Evolutionary conservation across 306 rosid species (phyloP), one percentile per base, ranked within the genome.

Genomic region (Argentina anserina): DNA sequence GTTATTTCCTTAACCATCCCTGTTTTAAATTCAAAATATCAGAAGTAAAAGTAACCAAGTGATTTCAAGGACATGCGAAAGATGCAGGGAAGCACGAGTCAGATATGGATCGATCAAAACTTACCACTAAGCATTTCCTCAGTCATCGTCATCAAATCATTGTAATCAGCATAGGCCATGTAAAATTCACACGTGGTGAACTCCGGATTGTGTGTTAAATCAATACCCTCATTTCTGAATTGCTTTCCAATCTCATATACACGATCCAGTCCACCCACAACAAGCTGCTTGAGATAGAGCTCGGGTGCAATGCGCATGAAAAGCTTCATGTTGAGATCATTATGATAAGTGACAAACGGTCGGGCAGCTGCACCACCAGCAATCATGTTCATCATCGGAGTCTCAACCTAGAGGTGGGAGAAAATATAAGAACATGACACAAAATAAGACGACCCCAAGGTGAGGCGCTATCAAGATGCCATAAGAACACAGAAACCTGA

Each of bases 221-320:
- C 99, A 28, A 94, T 91, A 42, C 99, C 97, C 91, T 93, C 97
- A 21, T 94, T 91, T 81, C 99, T 94, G 75, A 94, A 91, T 67
- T 90, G 99, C 79, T 94, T 91, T 39, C 99, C 99, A 33, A 94
- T 94, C 90, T 94, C 99, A 91, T 94, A 94, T 59, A 94, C 98
- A 80, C 98, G 98, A 25, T 89, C 96, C 69, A 94, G 82, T 68
- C 96, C 99, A 77, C 97, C 99, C 79, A 91, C 96, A 80, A 94
- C 89, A 67, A 94, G 83, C 84, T 94, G 84, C 84, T 94, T 94
- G 20, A 94, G 97, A 80, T 88, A 91, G 36, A 94, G 96, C 78
- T 94, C 99, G 2, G 99, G 97, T 6, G 99, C 99, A 85, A 94
- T 86, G 36, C 97, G 84, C 99, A 91, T 89, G 79, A 67, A 91